These are phyloP conservation scores for Lasiosphaeris hirsuta DNA, from an alignment of 495 filamentous ascomycete genomes.

Conservation along the genomic window DNA sequence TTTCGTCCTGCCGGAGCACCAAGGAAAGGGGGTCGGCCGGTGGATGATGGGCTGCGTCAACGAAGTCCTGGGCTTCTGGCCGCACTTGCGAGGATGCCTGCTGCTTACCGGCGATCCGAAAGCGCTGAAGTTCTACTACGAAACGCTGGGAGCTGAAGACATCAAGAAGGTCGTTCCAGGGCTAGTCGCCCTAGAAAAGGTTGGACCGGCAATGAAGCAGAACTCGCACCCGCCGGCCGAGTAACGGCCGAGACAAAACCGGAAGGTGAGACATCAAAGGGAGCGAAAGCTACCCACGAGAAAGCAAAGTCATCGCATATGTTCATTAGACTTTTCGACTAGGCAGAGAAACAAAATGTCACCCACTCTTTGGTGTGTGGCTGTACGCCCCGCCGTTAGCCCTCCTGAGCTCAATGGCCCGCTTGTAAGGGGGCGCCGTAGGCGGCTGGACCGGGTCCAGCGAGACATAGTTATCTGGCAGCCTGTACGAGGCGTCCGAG, in stretches of 20 bases:
- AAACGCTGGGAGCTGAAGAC: constrained; percentile 32
- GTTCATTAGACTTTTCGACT: too few species aligned
- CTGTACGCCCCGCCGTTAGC: constrained; percentile 73
- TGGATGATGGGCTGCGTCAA: constrained; percentile 61
- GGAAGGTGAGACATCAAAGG: too few species aligned
- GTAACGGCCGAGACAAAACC: too few species aligned
- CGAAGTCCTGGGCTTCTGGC: constrained; percentile 53
- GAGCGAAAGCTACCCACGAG: too few species aligned
- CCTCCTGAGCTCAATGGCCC: constrained; percentile 80
- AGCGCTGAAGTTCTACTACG: constrained; percentile 45
- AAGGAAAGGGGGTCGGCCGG: constrained; percentile 57
- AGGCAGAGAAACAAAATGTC: background rate
- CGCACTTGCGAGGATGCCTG: constrained; percentile 53
- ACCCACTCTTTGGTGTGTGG: constrained; percentile 47
- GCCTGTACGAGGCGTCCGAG: constrained; percentile 85
- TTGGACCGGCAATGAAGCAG: too few species aligned
- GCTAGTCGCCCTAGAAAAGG: too few species aligned
- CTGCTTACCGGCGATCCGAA: constrained; percentile 43
- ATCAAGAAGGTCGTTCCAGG: too few species aligned
- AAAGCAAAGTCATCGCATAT: too few species aligned
- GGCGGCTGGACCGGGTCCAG: constrained; percentile 95
- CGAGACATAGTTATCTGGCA: constrained; percentile 70
- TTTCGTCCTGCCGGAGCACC: constrained; percentile 54
- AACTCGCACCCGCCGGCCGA: too few species aligned
- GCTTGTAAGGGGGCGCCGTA: constrained; percentile 91